A percentile compares a stretch with the other conserved stretches of the same genome.
Conservation (phyloP, 176 grass and related monocot genomes). For the Avena eriantha region DNA sequence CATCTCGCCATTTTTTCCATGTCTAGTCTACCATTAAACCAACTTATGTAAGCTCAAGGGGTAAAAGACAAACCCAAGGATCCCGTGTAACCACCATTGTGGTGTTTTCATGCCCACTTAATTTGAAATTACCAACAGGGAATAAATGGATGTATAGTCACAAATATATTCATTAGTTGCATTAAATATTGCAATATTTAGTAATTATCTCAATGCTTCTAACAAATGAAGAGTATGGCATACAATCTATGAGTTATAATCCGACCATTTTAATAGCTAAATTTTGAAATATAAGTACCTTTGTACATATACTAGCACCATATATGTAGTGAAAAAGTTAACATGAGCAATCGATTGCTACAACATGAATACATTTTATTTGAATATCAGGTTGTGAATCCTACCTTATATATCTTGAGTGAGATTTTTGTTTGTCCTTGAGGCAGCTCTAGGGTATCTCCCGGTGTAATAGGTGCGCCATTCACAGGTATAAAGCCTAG, state of each 20-base stretch:
- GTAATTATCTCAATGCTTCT: neutral
- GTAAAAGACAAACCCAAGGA: neutral
- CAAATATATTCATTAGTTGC: neutral
- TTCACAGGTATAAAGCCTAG: constrained; percentile 9
- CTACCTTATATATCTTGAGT: constrained; percentile 19
- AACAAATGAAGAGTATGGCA: neutral
- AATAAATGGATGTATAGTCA: neutral
- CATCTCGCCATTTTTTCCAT: neutral
- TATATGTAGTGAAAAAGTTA: too few species aligned
- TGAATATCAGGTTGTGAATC: neutral
- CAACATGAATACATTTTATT: neutral
- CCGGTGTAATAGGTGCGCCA: constrained; percentile 11
- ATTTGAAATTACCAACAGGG: neutral
- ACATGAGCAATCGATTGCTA: neutral
- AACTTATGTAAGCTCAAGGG: neutral
- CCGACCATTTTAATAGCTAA: neutral
- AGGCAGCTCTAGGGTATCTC: constrained; percentile 1
- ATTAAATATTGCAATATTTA: neutral
- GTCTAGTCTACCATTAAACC: neutral
- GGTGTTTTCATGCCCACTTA: neutral
- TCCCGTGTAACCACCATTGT: neutral
- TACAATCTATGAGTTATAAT: neutral
- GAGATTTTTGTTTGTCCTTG: constrained; percentile 15
- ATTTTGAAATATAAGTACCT: neutral
- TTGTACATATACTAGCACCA: neutral